Evolutionary conservation across 2,329 filamentous ascomycete genomes (phyloP).

Genomic region (Aphanoascus verrucosus): DNA sequence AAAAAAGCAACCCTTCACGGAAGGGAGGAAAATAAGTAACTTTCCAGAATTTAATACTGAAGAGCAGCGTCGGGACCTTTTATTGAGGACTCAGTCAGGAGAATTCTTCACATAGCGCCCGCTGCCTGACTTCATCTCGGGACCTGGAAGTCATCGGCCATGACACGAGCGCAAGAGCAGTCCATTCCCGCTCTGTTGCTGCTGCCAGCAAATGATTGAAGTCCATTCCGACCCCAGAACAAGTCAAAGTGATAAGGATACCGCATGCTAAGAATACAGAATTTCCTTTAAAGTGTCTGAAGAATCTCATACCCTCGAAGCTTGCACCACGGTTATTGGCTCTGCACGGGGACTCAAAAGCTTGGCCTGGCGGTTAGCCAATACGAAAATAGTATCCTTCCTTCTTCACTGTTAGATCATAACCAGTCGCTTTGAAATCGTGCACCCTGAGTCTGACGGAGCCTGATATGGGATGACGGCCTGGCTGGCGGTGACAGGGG

Average conservation of each 20-base stretch:
- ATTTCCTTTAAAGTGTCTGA: constrained; percentile 1
- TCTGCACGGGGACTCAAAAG: constrained; percentile 45
- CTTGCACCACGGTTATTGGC: constrained; percentile 1
- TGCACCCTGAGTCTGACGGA: background rate
- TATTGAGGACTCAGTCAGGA: background rate
- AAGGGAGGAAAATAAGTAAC: background rate
- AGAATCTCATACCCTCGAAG: background rate
- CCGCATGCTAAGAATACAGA: background rate
- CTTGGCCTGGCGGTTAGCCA: constrained; percentile 45
- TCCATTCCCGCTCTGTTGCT: background rate
- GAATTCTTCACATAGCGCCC: background rate
- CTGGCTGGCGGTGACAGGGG: background rate
- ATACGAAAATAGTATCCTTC: constrained; percentile 4
- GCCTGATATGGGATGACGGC: background rate
- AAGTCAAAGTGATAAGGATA: background rate
- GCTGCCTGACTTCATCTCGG: background rate
- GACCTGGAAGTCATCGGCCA: background rate
- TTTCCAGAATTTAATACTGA: constrained; percentile 1
- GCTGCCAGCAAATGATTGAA: background rate
- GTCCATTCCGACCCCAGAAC: background rate
- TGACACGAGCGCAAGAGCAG: background rate
- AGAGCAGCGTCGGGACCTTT: constrained; percentile 3
- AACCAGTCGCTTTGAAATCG: background rate
- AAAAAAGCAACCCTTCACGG: constrained; percentile 4
- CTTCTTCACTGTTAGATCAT: background rate